phyloP scores from a whole-genome alignment of 441 rosid species.

The Adansonia madagascariensis region DNA sequence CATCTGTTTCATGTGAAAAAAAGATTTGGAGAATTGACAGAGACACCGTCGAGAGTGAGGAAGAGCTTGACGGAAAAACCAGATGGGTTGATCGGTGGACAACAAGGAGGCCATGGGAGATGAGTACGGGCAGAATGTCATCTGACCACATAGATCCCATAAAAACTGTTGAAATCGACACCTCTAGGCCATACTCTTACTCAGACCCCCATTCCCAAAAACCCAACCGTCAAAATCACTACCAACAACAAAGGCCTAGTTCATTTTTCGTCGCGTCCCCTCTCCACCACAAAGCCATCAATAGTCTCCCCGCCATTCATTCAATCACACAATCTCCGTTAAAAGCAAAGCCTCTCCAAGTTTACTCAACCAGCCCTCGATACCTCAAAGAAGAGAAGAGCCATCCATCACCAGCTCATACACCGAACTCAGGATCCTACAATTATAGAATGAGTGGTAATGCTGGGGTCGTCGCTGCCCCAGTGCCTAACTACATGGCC shows the following conservation, averaged over 20 bases:
- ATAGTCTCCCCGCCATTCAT: background rate
- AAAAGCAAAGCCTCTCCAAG: constrained; percentile 29
- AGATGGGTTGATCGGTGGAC: constrained; percentile 42
- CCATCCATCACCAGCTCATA: constrained; percentile 24
- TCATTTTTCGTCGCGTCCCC: constrained; percentile 35
- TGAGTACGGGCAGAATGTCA: constrained; percentile 40
- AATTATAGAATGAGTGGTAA: constrained; percentile 22
- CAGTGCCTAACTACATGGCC: constrained; percentile 57
- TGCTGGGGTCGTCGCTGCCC: constrained; percentile 19
- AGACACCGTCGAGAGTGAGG: constrained; percentile 48
- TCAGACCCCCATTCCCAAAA: constrained; percentile 22
- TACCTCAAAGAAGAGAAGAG: constrained; percentile 24
- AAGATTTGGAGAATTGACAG: constrained; percentile 54
- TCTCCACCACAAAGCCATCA: constrained; percentile 29
- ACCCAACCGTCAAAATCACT: constrained; percentile 26
- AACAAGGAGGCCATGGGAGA: constrained; percentile 37
- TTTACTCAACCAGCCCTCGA: constrained; percentile 37
- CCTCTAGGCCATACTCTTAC: constrained; percentile 37
- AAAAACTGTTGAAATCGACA: constrained; percentile 57
- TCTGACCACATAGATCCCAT: constrained; percentile 45
- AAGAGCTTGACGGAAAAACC: constrained; percentile 47
- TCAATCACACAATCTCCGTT: constrained; percentile 31
- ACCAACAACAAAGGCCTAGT: constrained; percentile 35
- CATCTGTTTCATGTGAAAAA: constrained; percentile 23
- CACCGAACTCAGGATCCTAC: background rate